Evolutionary conservation across 2,329 filamentous ascomycete species (phyloP).

Genomic region (Botrytis paeoniae): DNA sequence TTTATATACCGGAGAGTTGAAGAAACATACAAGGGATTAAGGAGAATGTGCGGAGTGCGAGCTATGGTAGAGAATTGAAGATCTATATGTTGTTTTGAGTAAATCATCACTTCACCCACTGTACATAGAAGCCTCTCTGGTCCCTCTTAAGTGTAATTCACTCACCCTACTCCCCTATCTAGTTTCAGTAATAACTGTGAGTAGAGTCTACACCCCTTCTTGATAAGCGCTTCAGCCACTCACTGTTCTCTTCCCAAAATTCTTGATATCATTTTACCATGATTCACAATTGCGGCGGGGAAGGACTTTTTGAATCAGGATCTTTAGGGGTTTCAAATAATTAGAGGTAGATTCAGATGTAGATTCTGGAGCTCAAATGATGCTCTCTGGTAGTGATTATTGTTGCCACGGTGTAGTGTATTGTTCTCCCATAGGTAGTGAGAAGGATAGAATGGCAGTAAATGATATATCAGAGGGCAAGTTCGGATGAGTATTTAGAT

Average conservation of each 20-base stretch:
- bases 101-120: too few relatives aligned
- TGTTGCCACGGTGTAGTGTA: rapidly evolving
- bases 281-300: too few relatives aligned
- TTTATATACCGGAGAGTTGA: not conserved
- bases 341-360: too few relatives aligned
- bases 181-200: rapidly evolving
- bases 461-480: too few relatives aligned
- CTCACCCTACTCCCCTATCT: rapidly evolving
- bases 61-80: not conserved
- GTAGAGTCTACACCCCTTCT: not conserved
- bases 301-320: too few relatives aligned
- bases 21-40: not conserved
- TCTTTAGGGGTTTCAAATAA: too few relatives aligned
- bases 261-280: not conserved
- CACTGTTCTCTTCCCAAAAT: not conserved
- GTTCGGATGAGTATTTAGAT: not conserved
- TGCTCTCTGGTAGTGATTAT: not conserved
- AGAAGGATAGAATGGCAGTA: too few relatives aligned
- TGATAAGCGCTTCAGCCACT: not conserved
- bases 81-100: not conserved
- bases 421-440: not conserved
- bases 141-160: too few relatives aligned
- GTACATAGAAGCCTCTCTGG: too few relatives aligned
- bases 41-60: rapidly evolving
- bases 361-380: rapidly evolving